Evolutionary conservation across 768 basidiomycete species (phyloP).

Genomic region (Termitomyces sp.): DNA sequence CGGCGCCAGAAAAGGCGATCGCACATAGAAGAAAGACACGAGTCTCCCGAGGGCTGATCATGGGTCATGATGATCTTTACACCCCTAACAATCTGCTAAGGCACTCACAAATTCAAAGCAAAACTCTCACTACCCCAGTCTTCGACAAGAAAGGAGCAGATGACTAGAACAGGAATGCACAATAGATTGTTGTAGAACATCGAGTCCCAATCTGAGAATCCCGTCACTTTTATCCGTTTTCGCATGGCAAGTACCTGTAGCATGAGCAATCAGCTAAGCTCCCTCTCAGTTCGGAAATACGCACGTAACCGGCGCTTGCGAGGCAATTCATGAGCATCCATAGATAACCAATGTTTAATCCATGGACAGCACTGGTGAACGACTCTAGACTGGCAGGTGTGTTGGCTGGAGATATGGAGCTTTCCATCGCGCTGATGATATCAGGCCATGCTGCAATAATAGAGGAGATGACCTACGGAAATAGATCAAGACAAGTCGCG

Average conservation of each 20-base stretch:
- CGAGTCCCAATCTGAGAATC: slow-evolving; percentile 97
- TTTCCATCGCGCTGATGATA: slow-evolving; percentile 47
- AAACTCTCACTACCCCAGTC: slow-evolving; percentile 86
- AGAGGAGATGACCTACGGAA: slow-evolving; percentile 78
- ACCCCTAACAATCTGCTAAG: not conserved
- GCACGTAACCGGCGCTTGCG: slow-evolving; percentile 85
- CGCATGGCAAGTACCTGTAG: slow-evolving; percentile 90
- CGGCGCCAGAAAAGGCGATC: slow-evolving; percentile 96
- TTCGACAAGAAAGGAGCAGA: slow-evolving; percentile 83
- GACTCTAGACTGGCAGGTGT: slow-evolving; percentile 26
- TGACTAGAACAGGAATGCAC: slow-evolving; percentile 84
- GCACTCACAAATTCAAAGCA: slow-evolving; percentile 82
- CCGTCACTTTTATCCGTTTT: slow-evolving; percentile 91
- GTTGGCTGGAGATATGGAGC: not conserved
- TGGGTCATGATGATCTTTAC: slow-evolving; percentile 5
- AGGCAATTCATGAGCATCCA: slow-evolving; percentile 97
- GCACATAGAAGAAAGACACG: slow-evolving; percentile 78
- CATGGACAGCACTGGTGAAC: slow-evolving; percentile 45
- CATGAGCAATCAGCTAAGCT: slow-evolving; percentile 12
- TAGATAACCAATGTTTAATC: slow-evolving; percentile 79
- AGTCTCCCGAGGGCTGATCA: slow-evolving; percentile 73
- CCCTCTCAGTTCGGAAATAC: slow-evolving; percentile 26
- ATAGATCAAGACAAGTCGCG: not conserved
- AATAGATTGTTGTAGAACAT: slow-evolving; percentile 99
- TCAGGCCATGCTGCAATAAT: slow-evolving; percentile 97